Conservation (phyloP, 2,329 filamentous ascomycete genomes). For the Graphiopsis chlorocephala region DNA sequence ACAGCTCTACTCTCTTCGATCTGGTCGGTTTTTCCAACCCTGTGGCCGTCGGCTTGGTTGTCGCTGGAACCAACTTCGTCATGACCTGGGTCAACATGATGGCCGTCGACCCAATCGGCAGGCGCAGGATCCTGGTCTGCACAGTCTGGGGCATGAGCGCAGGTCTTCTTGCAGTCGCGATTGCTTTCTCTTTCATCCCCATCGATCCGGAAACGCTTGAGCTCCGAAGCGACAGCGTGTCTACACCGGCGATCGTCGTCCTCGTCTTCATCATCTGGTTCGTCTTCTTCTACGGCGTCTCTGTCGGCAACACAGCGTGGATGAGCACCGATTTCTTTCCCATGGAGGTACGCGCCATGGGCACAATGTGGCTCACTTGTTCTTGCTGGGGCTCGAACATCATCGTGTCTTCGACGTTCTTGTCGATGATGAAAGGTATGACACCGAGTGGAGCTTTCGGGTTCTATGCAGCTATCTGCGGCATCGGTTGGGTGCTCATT, state of each 20-base stretch:
- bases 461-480: conserved; percentile 42
- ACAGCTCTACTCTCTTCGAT: conserved; percentile 24
- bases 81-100: conserved; percentile 74
- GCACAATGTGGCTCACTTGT: conserved; percentile 37
- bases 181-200: conserved; percentile 66
- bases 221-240: conserved; percentile 31
- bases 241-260: conserved; percentile 36
- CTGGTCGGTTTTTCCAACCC: conserved; percentile 18
- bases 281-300: conserved; percentile 34
- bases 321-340: conserved; percentile 39
- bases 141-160: conserved; percentile 62
- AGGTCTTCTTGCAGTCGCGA: conserved; percentile 69
- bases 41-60: conserved; percentile 54
- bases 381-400: conserved; percentile 33
- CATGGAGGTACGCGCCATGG: conserved; percentile 38
- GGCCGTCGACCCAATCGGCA: conserved; percentile 75
- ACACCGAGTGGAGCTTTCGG: conserved; percentile 39
- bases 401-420: conserved; percentile 38
- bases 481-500: conserved; percentile 39
- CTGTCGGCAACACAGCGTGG: conserved; percentile 37
- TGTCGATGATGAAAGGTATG: conserved; percentile 39
- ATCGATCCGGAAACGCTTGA: conserved; percentile 40
- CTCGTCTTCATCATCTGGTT: conserved; percentile 39
- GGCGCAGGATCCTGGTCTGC: conserved; percentile 63
- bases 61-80: conserved; percentile 67